Base-by-base conservation (phyloP, 106 monocot species). In the Vanilla planifolia region DNA sequence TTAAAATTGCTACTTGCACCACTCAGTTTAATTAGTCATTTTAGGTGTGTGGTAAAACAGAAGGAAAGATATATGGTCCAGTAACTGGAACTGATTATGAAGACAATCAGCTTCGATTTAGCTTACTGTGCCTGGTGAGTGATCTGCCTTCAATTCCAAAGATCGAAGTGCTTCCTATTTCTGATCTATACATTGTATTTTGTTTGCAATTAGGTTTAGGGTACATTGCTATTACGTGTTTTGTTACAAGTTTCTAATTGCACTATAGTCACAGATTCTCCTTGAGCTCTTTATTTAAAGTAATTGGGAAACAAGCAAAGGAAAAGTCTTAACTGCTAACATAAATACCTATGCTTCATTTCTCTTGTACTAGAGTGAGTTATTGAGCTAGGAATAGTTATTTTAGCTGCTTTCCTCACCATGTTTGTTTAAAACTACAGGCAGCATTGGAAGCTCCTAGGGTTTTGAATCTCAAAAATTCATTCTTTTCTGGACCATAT, bases 371-470 rank as follows among this genome's bases (percentile, higher is more conserved):
- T n/a, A n/a, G n/a, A n/a, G n/a, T n/a, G n/a, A n/a, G n/a, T n/a
- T n/a, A n/a, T n/a, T n/a, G n/a, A n/a, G n/a, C n/a, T n/a, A n/a
- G n/a, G n/a, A n/a, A n/a, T n/a, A n/a, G n/a, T n/a, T n/a, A n/a
- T n/a, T n/a, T n/a, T n/a, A n/a, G n/a, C n/a, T 21, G 16, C 24
- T 50, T 28, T 27, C 15, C 51, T 51, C 27, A 28, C 28, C 2
- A 20, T 28, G 59, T 37, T 2, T 40, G 17, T 40, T 48, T 36
- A 21, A 36, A 32, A 26, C 53, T 80, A 45, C 77, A 94, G 94
- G 94, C 95, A n/a, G 95, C 95, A 44, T 70, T 95, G 70, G 89
- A 95, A 50, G 86, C 83, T 67, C 86, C 95, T 6, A 78, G 83
- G 53, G 69, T 95, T 57, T 64, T 96, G 20, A 77, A 73, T 75